phyloP scores from a whole-genome alignment of 73 alveolate species.

The Uronychia binucleata region DNA sequence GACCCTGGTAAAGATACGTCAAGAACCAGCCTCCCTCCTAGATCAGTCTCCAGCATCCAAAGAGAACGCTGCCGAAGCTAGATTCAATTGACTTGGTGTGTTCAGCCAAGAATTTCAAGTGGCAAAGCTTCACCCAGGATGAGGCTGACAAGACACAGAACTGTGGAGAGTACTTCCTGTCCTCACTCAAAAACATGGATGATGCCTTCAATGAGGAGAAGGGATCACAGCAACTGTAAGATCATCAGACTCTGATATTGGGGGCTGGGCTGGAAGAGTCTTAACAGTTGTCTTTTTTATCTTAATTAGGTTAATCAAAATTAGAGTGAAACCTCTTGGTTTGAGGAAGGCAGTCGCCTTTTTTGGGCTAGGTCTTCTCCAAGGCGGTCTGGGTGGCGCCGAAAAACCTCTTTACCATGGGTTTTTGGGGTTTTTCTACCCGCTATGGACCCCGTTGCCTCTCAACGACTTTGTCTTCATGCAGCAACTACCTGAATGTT shows the following conservation, averaged over 20 bases:
- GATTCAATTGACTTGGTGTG: background rate
- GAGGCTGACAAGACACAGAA: background rate
- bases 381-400: background rate
- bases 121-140: background rate
- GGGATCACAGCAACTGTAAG: background rate
- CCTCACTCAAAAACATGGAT: background rate
- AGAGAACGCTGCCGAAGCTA: background rate
- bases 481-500: no score
- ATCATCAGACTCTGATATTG: no score
- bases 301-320: background rate
- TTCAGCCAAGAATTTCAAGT: background rate
- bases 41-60: background rate
- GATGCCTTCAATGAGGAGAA: background rate
- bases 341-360: background rate
- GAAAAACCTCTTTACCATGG: no score
- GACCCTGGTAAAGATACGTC: background rate
- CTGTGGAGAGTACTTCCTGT: background rate
- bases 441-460: no score
- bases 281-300: no score
- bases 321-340: background rate
- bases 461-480: no score
- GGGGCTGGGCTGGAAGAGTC: no score
- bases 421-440: no score
- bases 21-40: background rate
- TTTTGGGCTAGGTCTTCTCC: background rate